phyloP scores from a whole-genome alignment of 106 monocot genomes.

The Dioscorea dumetorum region DNA sequence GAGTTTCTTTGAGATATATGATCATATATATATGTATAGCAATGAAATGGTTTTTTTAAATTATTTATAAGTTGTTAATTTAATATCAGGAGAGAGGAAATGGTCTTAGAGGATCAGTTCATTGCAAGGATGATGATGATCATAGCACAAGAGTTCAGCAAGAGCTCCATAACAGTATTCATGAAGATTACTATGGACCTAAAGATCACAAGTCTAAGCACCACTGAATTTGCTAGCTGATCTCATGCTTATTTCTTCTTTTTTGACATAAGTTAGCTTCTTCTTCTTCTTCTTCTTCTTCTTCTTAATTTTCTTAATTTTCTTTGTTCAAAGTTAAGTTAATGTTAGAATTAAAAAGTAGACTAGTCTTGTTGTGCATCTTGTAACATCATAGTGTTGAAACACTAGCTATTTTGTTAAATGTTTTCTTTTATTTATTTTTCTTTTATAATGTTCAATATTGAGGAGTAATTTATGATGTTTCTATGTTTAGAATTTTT shows the following conservation, averaged over 20 bases:
- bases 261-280: neutral
- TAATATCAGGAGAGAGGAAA: neutral
- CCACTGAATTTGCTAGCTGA: constrained; percentile 4
- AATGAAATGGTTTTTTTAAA: neutral
- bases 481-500: no score
- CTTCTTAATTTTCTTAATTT: no score
- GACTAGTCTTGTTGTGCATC: no score
- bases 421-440: no score
- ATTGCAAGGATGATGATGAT: neutral
- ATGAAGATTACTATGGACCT: constrained; percentile 12
- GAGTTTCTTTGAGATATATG: neutral
- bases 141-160: neutral
- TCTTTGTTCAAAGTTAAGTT: no score
- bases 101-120: neutral
- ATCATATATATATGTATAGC: neutral
- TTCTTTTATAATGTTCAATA: no score
- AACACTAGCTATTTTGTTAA: no score
- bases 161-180: neutral
- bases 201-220: constrained; percentile 11
- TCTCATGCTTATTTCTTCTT: neutral
- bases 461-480: no score
- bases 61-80: neutral
- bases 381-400: no score
- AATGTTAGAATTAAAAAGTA: no score
- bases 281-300: no score